Base-by-base conservation (phyloP, 495 filamentous ascomycete species). In the Xylaria intraflava region DNA sequence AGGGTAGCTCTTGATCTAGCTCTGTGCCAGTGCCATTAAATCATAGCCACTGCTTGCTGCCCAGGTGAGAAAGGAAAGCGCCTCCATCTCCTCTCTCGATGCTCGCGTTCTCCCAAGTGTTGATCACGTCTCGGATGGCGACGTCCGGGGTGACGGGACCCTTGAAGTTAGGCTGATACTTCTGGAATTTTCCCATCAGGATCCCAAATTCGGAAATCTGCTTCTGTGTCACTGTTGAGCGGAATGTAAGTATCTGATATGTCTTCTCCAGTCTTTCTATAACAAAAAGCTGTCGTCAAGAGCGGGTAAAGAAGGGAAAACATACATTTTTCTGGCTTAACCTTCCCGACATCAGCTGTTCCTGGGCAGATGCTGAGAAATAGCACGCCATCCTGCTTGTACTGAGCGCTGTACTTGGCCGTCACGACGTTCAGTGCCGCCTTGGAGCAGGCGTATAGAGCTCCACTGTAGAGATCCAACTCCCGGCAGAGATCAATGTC, bases 281-380 rank as follows among this genome's bases (percentile, higher is more conserved):
- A n/a, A n/a, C n/a, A n/a, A n/a, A n/a, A n/a, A n/a, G n/a, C n/a
- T n/a, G n/a, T n/a, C n/a, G n/a, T n/a, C n/a, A n/a, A n/a, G n/a
- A n/a, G n/a, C n/a, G n/a, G n/a, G n/a, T n/a, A n/a, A n/a, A n/a
- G n/a, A n/a, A n/a, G n/a, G n/a, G n/a, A n/a, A n/a, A n/a, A n/a
- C n/a, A n/a, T n/a, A n/a, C n/a, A n/a, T n/a, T n/a, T 40, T 62
- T 56, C 6, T 1, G 69, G 61, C 1, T 69, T 66, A 14, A 33
- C 39, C 2, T 47, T 7, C 0, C 39, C 61, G 62, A 68, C 69
- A 0, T 74, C 69, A 7, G 81, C 75, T 2, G 54, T 24, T 23
- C 80, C 80, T 1, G 80, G 80, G 51, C 72, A 69, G 36, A 83
- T 63, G 52, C 54, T 64, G 59, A 83, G 29, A 59, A 78, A 75